Evolutionary conservation across 1,284 basidiomycete species (phyloP).

Genomic region (Jaminaea rosea): DNA sequence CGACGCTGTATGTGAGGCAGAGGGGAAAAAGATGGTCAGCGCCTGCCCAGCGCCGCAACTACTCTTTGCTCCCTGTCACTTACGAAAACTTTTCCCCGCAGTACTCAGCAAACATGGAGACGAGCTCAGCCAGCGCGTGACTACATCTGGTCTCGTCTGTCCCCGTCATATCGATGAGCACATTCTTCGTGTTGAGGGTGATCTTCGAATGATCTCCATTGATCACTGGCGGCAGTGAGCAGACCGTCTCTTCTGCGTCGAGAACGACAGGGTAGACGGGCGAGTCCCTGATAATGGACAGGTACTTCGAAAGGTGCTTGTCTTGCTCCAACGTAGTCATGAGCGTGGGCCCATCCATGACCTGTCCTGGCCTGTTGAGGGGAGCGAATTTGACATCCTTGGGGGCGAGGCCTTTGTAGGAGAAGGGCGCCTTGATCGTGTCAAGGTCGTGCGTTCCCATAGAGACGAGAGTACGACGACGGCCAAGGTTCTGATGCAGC

Average conservation of each 20-base stretch:
- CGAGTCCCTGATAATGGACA: conserved; percentile 86
- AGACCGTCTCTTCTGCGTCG: conserved; percentile 72
- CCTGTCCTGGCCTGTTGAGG: conserved; percentile 69
- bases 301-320: conserved; percentile 78
- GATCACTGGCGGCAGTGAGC: conserved; percentile 90
- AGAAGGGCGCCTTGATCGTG: conserved; percentile 74
- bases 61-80: not conserved
- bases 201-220: conserved; percentile 71
- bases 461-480: conserved; percentile 80
- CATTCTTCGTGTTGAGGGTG: conserved; percentile 80
- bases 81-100: conserved; percentile 75
- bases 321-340: conserved; percentile 63
- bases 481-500: conserved; percentile 88
- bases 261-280: conserved; percentile 98
- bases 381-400: conserved; percentile 83
- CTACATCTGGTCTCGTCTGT: conserved; percentile 95
- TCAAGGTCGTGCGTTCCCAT: conserved; percentile 98
- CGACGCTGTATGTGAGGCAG: conserved; percentile 13
- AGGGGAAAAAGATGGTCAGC: not conserved
- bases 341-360: conserved; percentile 49
- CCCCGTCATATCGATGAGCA: conserved; percentile 94
- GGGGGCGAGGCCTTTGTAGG: conserved; percentile 81
- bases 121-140: conserved; percentile 87
- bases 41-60: not conserved
- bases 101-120: conserved; percentile 96